phyloP scores from a whole-genome alignment of 352 stramenopile genomes.

The Paralagenidium karlingii region DNA sequence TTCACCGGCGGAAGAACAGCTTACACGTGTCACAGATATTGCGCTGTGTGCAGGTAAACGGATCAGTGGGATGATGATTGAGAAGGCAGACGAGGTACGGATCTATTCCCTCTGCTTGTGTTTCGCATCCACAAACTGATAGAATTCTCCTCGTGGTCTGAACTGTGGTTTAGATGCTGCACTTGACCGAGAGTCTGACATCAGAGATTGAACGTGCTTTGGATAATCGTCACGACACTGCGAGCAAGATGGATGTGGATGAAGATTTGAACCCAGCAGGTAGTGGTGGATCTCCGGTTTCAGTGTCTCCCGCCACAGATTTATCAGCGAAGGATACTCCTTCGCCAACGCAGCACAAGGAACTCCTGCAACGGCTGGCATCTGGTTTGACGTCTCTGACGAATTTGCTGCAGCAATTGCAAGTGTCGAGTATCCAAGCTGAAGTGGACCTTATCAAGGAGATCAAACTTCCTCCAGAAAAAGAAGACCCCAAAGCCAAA shows the following conservation, averaged over 20 bases:
- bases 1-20: conserved; percentile 18
- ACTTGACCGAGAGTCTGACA: neutral
- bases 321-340: too few relatives aligned
- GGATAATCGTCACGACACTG: neutral
- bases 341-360: conserved; percentile 24
- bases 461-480: conserved; percentile 35
- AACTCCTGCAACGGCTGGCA: conserved; percentile 35
- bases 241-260: conserved; percentile 4
- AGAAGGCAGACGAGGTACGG: conserved; percentile 68
- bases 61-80: conserved; percentile 62
- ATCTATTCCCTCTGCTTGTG: too few relatives aligned
- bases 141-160: neutral
- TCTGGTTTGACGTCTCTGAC: conserved; percentile 52
- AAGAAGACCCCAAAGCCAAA: conserved; percentile 19
- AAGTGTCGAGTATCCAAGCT: conserved; percentile 69
- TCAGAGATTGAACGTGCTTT: neutral
- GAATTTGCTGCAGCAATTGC: conserved; percentile 60
- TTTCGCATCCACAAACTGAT: too few relatives aligned
- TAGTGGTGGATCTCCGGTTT: too few relatives aligned
- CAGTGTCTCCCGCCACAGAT: too few relatives aligned
- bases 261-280: conserved; percentile 1
- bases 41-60: conserved; percentile 50
- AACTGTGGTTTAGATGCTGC: neutral
- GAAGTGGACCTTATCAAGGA: conserved; percentile 78
- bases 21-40: conserved; percentile 59